phyloP scores from a whole-genome alignment of 768 basidiomycete genomes.

The Boletus patriciae region DNA sequence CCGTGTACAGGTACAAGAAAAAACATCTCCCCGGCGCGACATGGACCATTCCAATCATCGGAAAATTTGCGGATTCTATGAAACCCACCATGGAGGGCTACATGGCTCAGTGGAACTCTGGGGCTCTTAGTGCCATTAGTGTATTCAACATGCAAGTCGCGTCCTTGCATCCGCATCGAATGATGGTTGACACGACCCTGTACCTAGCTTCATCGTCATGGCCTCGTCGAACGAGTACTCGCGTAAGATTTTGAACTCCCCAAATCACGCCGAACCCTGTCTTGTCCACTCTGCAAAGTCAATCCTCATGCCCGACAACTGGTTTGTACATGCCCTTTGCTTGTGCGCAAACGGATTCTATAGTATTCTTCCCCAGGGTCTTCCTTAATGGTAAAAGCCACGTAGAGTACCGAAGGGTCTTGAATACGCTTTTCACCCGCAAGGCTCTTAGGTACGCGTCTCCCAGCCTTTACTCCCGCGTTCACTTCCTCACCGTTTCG shows the following conservation, averaged over 20 bases:
- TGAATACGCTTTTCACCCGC: slow-evolving; percentile 92
- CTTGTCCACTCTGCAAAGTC: slow-evolving; percentile 90
- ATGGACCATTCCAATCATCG: slow-evolving; percentile 98
- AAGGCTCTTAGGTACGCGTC: slow-evolving; percentile 78
- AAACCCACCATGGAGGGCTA: slow-evolving; percentile 91
- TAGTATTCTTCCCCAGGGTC: slow-evolving; percentile 59
- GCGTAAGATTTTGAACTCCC: slow-evolving; percentile 95
- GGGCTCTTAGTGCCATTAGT: slow-evolving; percentile 83
- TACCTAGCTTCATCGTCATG: slow-evolving; percentile 94
- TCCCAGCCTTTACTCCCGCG: background rate
- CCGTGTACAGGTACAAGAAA: slow-evolving; percentile 88
- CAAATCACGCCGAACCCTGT: slow-evolving; percentile 88
- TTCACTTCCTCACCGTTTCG: background rate
- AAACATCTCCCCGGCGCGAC: slow-evolving; percentile 77
- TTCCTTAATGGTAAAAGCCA: slow-evolving; percentile 94
- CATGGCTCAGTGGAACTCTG: slow-evolving; percentile 89
- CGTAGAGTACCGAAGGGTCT: slow-evolving; percentile 87
- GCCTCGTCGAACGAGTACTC: slow-evolving; percentile 91
- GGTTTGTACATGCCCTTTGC: slow-evolving; percentile 46
- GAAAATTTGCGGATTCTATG: slow-evolving; percentile 91
- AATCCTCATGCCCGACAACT: slow-evolving; percentile 83
- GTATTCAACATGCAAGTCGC: slow-evolving; percentile 93
- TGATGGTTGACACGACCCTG: slow-evolving; percentile 7
- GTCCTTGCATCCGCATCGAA: background rate
- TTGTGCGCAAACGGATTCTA: background rate